Percentiles rank a stretch among this genome's conserved stretches.
phyloP scores from a whole-genome alignment of 345 rosid species.

The Eucalyptus coolabah region DNA sequence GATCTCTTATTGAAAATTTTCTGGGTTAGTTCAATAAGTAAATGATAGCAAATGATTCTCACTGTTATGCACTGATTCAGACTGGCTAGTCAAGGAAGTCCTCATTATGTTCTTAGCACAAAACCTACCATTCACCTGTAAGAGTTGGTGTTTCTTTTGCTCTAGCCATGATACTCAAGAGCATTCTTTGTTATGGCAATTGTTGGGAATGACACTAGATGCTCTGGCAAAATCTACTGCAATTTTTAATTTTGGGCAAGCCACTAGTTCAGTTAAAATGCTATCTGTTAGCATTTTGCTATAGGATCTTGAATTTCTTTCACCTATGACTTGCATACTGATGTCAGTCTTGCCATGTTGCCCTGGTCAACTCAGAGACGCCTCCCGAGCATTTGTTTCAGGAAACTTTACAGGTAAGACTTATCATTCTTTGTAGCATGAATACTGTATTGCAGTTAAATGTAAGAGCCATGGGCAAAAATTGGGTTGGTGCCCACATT shows the following conservation, averaged over 20 bases:
- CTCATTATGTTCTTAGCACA: neutral
- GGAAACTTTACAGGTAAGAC: constrained; percentile 85
- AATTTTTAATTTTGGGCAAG: neutral
- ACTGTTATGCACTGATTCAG: neutral
- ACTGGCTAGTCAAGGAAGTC: neutral
- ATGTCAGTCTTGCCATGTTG: neutral
- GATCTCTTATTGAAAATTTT: neutral
- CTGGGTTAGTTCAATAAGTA: neutral
- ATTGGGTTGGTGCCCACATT: neutral
- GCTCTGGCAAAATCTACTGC: neutral
- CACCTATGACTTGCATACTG: neutral
- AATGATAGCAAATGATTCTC: neutral
- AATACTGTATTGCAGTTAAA: neutral
- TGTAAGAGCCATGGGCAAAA: neutral
- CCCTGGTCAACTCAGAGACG: constrained; percentile 42
- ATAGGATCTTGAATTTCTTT: neutral
- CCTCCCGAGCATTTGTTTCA: constrained; percentile 94
- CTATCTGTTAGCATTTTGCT: neutral
- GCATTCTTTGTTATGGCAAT: neutral
- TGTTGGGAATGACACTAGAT: neutral
- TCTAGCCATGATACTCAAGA: neutral
- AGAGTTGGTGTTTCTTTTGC: neutral
- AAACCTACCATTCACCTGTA: neutral
- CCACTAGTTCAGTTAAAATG: neutral
- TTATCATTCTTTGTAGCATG: neutral